phyloP scores from a whole-genome alignment of 1,284 basidiomycete genomes.

The Trichosporon coremiiforme region DNA sequence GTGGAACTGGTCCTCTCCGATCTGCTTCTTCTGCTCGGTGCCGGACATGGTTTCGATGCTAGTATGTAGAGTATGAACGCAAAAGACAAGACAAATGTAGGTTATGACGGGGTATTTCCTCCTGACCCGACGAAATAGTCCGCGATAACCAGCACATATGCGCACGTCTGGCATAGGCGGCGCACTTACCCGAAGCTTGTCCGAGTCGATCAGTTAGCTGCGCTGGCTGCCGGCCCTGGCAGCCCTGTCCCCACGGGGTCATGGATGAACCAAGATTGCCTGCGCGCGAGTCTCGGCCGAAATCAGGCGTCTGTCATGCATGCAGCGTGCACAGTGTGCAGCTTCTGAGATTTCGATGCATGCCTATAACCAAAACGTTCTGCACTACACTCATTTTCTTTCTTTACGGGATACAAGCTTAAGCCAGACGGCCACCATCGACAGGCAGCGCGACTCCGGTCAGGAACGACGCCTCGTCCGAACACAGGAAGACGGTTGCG shows the following conservation, averaged over 20 bases:
- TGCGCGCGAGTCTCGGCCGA: background rate
- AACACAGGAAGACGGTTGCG: slow-evolving; percentile 33
- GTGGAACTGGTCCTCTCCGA: slow-evolving; percentile 16
- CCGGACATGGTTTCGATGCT: slow-evolving; percentile 6
- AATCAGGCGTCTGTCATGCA: too few relatives aligned
- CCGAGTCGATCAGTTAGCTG: background rate
- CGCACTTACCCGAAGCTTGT: background rate
- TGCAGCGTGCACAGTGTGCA: background rate
- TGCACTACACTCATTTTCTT: background rate
- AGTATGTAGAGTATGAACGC: background rate
- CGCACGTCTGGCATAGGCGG: background rate
- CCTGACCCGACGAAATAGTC: background rate
- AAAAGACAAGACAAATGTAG: background rate
- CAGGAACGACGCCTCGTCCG: slow-evolving; percentile 34
- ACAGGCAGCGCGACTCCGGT: slow-evolving; percentile 34
- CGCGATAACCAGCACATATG: background rate
- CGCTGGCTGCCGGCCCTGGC: background rate
- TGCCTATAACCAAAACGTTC: background rate
- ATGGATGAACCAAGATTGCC: background rate
- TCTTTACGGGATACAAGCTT: background rate
- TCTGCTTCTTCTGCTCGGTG: slow-evolving; percentile 16
- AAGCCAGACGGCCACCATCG: slow-evolving; percentile 31
- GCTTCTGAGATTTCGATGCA: slow-evolving; percentile 9
- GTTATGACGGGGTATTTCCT: background rate
- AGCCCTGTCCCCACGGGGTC: background rate